A percentile compares a stretch with the other conserved stretches of the same genome.
phyloP scores from a whole-genome alignment of 305 asterid species.

The Withania somnifera region DNA sequence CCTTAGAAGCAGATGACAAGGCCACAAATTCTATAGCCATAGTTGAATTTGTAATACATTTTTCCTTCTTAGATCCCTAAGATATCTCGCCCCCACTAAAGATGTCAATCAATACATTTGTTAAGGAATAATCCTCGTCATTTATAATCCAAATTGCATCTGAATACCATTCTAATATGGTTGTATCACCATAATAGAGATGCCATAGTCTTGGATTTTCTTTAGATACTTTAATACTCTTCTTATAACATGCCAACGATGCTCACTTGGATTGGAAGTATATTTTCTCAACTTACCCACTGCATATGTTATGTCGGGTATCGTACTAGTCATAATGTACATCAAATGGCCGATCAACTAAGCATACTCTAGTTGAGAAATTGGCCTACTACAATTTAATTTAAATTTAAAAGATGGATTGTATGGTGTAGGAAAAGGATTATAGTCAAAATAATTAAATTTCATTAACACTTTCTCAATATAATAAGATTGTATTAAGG shows the following conservation, averaged over 20 bases:
- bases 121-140: neutral
- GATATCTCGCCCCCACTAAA: neutral
- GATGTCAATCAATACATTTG: too few species aligned
- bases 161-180: neutral
- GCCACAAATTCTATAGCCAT: too few species aligned
- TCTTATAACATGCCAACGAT: neutral
- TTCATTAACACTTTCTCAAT: neutral
- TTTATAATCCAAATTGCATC: neutral
- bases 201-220: neutral
- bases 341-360: too few species aligned
- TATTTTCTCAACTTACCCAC: too few species aligned
- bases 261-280: too few species aligned
- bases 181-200: neutral
- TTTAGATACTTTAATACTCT: neutral
- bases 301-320: neutral
- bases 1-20: too few species aligned
- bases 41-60: neutral
- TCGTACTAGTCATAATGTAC: neutral
- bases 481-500: neutral
- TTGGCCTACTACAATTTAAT: neutral
- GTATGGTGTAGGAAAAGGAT: neutral
- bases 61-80: neutral
- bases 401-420: too few species aligned
- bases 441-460: too few species aligned
- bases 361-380: neutral